Conservation (phyloP, 2,329 filamentous ascomycete genomes). For the Onygenales sp. region DNA sequence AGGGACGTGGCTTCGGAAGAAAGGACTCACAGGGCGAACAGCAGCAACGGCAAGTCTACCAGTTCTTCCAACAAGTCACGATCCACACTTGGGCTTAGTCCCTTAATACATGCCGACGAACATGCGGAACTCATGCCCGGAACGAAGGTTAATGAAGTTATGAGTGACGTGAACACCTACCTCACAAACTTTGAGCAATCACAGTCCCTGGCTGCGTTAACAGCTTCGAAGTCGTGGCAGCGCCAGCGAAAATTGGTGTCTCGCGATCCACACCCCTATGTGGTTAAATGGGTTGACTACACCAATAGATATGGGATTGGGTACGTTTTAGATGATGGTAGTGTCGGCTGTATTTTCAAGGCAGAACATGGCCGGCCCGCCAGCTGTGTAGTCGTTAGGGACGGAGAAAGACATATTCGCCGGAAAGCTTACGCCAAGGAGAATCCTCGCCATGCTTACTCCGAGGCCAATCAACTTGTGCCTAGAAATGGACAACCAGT, state of each 20-base stretch:
- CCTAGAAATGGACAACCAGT: slow-evolving; percentile 32
- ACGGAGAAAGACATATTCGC: slow-evolving; percentile 38
- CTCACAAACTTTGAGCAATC: slow-evolving; percentile 26
- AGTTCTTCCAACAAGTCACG: slow-evolving; percentile 9
- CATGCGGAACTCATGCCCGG: slow-evolving; percentile 26
- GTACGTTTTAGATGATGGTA: slow-evolving; percentile 42
- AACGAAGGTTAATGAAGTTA: slow-evolving; percentile 30
- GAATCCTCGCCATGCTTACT: slow-evolving; percentile 21
- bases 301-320: slow-evolving; percentile 43
- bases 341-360: slow-evolving; percentile 42
- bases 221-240: slow-evolving; percentile 14
- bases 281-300: slow-evolving; percentile 46
- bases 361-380: slow-evolving; percentile 35
- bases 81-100: slow-evolving; percentile 20
- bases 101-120: slow-evolving; percentile 30
- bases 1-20: not conserved
- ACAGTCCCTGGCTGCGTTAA: slow-evolving; percentile 6
- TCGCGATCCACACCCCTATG: slow-evolving; percentile 33
- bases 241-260: slow-evolving; percentile 17
- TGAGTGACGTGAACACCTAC: slow-evolving; percentile 30
- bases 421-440: slow-evolving; percentile 33
- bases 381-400: slow-evolving; percentile 37
- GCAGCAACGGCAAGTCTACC: slow-evolving; percentile 3
- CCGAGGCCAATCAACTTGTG: slow-evolving; percentile 35
- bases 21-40: not conserved